Percentiles rank a stretch among this genome's conserved stretches.
phyloP scores from a whole-genome alignment of 139 green algal species.

The Picochlorum sp. region DNA sequence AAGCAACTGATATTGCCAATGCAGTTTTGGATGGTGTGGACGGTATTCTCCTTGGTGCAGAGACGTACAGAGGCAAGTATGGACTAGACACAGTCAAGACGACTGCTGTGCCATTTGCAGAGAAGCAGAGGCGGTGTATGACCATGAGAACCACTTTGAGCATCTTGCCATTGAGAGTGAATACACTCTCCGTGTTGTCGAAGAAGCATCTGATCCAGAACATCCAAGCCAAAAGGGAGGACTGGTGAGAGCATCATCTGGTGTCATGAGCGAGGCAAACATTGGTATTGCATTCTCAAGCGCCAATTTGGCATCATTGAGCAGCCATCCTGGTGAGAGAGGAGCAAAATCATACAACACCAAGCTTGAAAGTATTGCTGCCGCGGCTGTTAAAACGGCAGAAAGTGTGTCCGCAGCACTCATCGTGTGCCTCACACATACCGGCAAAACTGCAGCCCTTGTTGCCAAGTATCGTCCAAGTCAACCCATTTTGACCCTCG shows the following conservation, averaged over 20 bases:
- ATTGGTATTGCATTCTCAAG: conserved; percentile 1
- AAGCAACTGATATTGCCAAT: conserved; percentile 86
- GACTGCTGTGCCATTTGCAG: conserved; percentile 51
- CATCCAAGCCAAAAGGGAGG: not conserved
- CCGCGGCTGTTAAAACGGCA: conserved; percentile 70
- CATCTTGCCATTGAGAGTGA: conserved; percentile 39
- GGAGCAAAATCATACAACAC: not conserved
- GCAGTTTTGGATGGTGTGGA: conserved; percentile 85
- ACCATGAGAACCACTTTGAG: conserved; percentile 58
- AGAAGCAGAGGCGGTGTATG: conserved; percentile 52
- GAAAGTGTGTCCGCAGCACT: conserved; percentile 68
- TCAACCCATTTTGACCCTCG: conserved; percentile 80
- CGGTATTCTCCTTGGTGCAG: conserved; percentile 79
- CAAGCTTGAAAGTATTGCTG: conserved; percentile 81
- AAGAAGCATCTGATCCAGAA: conserved; percentile 12
- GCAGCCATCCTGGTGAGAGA: conserved; percentile 2
- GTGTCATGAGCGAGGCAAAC: conserved; percentile 9
- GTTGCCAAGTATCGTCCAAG: conserved; percentile 81
- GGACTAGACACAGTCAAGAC: conserved; percentile 66
- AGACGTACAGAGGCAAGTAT: conserved; percentile 66
- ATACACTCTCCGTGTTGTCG: not conserved
- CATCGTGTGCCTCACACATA: conserved; percentile 75
- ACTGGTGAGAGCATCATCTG: not conserved
- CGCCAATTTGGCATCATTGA: not conserved
- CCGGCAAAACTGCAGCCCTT: conserved; percentile 61